A percentile compares a stretch with the other conserved stretches of the same genome.
phyloP scores from a whole-genome alignment of 2,329 filamentous ascomycete species.

The Acrodontium crateriforme region DNA sequence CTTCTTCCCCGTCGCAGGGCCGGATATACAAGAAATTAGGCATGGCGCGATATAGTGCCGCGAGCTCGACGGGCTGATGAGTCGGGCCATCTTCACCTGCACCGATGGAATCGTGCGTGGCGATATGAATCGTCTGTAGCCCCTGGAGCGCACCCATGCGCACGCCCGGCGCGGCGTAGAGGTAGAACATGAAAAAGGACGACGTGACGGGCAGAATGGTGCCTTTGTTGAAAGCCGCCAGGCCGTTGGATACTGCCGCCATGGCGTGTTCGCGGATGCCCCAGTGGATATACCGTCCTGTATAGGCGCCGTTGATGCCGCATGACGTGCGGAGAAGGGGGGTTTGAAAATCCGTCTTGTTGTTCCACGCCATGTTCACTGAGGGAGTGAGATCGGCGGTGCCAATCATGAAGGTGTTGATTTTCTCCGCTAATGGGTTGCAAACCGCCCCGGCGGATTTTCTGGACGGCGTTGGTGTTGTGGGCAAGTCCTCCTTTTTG shows the following conservation, averaged over 20 bases:
- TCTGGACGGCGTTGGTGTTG: conserved; percentile 34
- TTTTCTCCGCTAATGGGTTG: conserved; percentile 20
- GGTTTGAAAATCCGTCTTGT: conserved; percentile 37
- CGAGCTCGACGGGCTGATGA: conserved; percentile 26
- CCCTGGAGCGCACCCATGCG: conserved; percentile 25
- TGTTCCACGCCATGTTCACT: conserved; percentile 27
- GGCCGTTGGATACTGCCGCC: conserved; percentile 35
- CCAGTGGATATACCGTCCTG: conserved; percentile 40
- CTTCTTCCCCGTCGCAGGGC: conserved; percentile 23
- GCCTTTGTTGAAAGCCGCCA: conserved; percentile 24
- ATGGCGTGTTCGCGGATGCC: conserved; percentile 51
- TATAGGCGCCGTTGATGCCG: conserved; percentile 41
- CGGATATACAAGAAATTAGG: conserved; percentile 26
- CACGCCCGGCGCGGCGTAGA: conserved; percentile 24
- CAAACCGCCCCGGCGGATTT: conserved; percentile 36
- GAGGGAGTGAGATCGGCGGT: conserved; percentile 26
- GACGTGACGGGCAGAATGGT: conserved; percentile 25
- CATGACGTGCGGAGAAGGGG: conserved; percentile 21
- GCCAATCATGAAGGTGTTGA: conserved; percentile 23
- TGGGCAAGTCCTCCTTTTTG: conserved; percentile 30
- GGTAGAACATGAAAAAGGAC: conserved; percentile 28
- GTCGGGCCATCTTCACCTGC: conserved; percentile 25
- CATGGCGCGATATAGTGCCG: conserved; percentile 24
- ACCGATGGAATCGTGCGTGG: conserved; percentile 26
- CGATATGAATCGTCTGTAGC: conserved; percentile 25